Base-by-base conservation (phyloP, 2,329 filamentous ascomycete species). In the Lecanicillium sp. region DNA sequence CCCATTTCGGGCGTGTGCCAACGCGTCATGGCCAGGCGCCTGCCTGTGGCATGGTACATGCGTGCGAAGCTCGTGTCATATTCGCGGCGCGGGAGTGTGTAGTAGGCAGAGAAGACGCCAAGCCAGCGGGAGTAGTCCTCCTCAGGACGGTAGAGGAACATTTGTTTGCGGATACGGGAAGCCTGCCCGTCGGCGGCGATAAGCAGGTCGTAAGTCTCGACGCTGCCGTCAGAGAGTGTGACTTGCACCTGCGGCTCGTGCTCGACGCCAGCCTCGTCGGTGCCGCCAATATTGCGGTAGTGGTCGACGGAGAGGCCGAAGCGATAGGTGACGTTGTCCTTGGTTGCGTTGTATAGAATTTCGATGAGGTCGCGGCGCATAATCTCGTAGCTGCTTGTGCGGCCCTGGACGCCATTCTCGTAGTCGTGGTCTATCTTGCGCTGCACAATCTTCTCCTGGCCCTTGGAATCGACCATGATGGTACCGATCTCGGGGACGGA, bases 311-410 rank as follows among this genome's bases (percentile, higher is more conserved):
- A 59, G 14, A 60, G 60, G 9, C 56, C 60, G 43, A 66, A 67
- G 0, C 55, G 10, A 33, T 62, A 62, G 17, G 52, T 57, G 5
- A 55, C 56, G 11, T 51, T 53, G 20, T 60, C 53, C 14, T 60
- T 54, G 15, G 62, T 66, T 11, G 55, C 62, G 1, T 75, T 65
- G 55, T 74, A 74, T 3, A 81, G 55, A 2, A 81, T 62, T 3
- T 64, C 58, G 0, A 71, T 67, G n/a, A 82, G 56, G 46, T 80
- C 75, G 2, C 74, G 75, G 2, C 78, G 65, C 67, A 81, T 74
- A 42, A 82, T 75, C 61, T 82, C 78, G 52, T 68, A 79, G 50
- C 81, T 77, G 46, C 68, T 70, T 1, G 73, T 77, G 26, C 77
- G 58, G 3, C 57, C 59, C 53, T 75, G 71, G 21, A 53, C 54